Percentiles rank a stretch among this genome's conserved stretches.
These are phyloP conservation scores for Hyaloscypha variabilis DNA, from an alignment of 495 filamentous ascomycete genomes.

Conservation along the genomic window DNA sequence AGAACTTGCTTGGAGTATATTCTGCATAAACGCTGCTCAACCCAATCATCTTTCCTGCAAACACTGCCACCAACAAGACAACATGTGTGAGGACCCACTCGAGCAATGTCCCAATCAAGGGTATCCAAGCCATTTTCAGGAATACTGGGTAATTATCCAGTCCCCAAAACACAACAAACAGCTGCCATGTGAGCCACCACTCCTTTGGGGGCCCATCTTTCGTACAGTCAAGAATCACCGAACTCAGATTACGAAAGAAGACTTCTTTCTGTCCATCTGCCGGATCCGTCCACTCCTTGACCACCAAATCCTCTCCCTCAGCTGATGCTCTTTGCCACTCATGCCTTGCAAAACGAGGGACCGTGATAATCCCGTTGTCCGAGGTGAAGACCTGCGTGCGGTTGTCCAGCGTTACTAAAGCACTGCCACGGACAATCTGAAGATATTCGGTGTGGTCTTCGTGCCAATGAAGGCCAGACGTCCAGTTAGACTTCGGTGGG, in stretches of 20 bases:
- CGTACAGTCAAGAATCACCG: constrained; percentile 12
- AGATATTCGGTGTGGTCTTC: constrained; percentile 22
- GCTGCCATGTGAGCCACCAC: constrained; percentile 14
- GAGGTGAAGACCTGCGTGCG: constrained; percentile 5
- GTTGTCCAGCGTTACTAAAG: constrained; percentile 11
- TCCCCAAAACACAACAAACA: constrained; percentile 14
- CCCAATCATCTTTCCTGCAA: constrained; percentile 4
- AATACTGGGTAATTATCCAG: constrained; percentile 21
- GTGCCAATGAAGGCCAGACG: constrained; percentile 22
- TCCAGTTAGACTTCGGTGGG: constrained; percentile 13
- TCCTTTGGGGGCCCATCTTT: constrained; percentile 2
- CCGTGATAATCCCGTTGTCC: constrained; percentile 9
- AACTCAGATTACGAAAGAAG: constrained; percentile 21
- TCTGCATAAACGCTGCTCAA: constrained; percentile 17
- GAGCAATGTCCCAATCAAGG: not conserved
- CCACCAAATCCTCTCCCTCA: constrained; percentile 15
- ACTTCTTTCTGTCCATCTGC: constrained; percentile 22
- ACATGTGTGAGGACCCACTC: constrained; percentile 16
- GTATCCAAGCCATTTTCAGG: not conserved
- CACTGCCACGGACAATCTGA: constrained; percentile 10
- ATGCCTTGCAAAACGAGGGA: constrained; percentile 13
- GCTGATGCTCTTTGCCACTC: constrained; percentile 9
- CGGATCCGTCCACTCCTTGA: constrained; percentile 20
- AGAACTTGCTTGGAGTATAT: constrained; percentile 18
- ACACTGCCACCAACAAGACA: not conserved